Percentiles rank a stretch among this genome's conserved stretches.
These are phyloP conservation scores for Clathrus columnatus DNA, from an alignment of 768 basidiomycete genomes.

Conservation along the genomic window DNA sequence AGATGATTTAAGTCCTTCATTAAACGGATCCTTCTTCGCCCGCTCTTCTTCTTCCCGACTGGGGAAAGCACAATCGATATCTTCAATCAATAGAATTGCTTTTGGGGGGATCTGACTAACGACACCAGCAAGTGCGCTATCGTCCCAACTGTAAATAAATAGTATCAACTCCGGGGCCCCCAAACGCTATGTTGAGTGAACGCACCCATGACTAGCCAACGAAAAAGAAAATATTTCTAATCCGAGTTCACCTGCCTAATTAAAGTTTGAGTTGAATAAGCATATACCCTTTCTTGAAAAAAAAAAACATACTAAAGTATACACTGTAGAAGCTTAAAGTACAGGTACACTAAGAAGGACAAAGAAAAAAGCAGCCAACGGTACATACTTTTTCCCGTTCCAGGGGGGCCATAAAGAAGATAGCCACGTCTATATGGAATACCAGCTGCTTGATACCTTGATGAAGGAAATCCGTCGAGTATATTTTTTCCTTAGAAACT, in stretches of 20 bases:
- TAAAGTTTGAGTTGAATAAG: not conserved
- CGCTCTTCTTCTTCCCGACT: slow-evolving; percentile 37
- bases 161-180: not conserved
- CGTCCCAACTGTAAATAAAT: slow-evolving; percentile 34
- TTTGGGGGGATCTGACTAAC: slow-evolving; percentile 40
- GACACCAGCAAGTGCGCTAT: slow-evolving; percentile 37
- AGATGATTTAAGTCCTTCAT: slow-evolving; percentile 17
- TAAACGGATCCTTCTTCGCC: slow-evolving; percentile 5
- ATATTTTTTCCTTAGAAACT: not conserved
- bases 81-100: slow-evolving; percentile 50
- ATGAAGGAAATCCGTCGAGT: not conserved
- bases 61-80: slow-evolving; percentile 52
- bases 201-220: slow-evolving; percentile 37
- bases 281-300: not conserved
- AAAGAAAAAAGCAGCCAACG: not conserved
- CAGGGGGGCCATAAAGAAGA: slow-evolving; percentile 47
- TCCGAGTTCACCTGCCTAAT: slow-evolving; percentile 15
- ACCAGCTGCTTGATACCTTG: slow-evolving; percentile 37
- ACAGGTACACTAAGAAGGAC: too few relatives aligned
- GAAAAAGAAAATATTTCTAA: slow-evolving; percentile 33
- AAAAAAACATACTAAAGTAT: slow-evolving; percentile 32
- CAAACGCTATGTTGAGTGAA: slow-evolving; percentile 12
- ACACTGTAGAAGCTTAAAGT: slow-evolving; percentile 29
- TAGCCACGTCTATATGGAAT: slow-evolving; percentile 52
- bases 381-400: slow-evolving; percentile 41